Evolutionary conservation across 2,329 filamentous ascomycete genomes (phyloP), one percentile per base, ranked within the genome.

Genomic region (Aspergillus felis): DNA sequence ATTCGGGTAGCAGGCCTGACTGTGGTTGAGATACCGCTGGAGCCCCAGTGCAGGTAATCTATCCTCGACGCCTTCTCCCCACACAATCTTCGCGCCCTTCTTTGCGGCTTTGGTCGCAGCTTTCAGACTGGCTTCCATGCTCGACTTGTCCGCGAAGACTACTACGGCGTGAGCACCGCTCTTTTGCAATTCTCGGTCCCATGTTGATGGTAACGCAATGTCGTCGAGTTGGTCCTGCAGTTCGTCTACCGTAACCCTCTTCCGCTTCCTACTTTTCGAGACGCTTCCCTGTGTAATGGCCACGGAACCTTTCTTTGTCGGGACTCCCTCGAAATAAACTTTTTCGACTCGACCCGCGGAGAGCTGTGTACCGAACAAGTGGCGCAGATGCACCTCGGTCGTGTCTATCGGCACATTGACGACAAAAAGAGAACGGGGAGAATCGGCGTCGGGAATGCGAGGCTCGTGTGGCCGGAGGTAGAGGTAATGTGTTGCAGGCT

Each of bases 381-480:
- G 81, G 48, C 91, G 87, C 46, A 97, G 81, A 66, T 92, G 90
- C 1, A 80, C 74, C 56, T 91, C 87, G 4, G 91, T 95, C 58
- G 91, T 87, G 70, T 97, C 92, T 61, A 88, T 81, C 6, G 94
- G 94, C 0, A 95, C 78, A 68, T 99, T 97, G 62, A 92, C 89
- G n/a, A 96, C 72, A 75, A 96, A 99, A 20, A 99, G 82, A 60
- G 90, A 92, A 65, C 92, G 87, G 17, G 85, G 79, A 66, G 93
- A 89, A 73, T 89, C 83, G 55, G 83, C 80, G 7, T 88, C 89
- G 14, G 90, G 86, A 44, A 90, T 82, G 76, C 89, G 91, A 59
- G 93, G 92, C 49, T 87, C 82, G 75, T 97, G 92, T 55, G 86
- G 86, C 63, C 91, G 90, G 55, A 97, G 77, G 77, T 96, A 96